Evolutionary conservation across 2,329 filamentous ascomycete genomes (phyloP).

Genomic region (Penicillium sp.): DNA sequence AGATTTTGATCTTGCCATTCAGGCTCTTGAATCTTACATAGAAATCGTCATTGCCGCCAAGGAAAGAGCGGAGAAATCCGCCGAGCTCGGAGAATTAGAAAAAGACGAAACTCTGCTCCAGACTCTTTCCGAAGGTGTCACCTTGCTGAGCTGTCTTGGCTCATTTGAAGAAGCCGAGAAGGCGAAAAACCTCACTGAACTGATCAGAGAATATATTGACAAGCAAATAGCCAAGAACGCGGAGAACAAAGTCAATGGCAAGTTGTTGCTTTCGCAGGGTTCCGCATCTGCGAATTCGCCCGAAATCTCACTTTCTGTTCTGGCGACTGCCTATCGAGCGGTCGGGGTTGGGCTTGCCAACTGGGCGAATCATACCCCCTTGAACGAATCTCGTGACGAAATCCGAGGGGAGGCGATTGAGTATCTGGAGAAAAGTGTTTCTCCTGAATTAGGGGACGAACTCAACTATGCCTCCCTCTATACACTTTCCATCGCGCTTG

Average conservation of each 20-base stretch:
- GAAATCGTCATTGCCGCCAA: conserved; percentile 82
- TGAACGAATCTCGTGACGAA: conserved; percentile 63
- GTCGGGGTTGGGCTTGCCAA: conserved; percentile 81
- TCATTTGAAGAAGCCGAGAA: conserved; percentile 69
- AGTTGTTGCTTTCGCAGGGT: conserved; percentile 13
- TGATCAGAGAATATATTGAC: conserved; percentile 69
- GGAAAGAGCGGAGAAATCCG: conserved; percentile 69
- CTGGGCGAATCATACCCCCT: conserved; percentile 76
- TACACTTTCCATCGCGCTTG: conserved; percentile 74
- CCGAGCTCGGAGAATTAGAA: conserved; percentile 63
- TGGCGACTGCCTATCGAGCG: conserved; percentile 72
- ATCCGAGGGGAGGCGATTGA: conserved; percentile 73
- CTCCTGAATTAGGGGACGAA: conserved; percentile 58
- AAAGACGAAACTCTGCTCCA: conserved; percentile 68
- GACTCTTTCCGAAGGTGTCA: conserved; percentile 73
- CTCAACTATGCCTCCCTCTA: conserved; percentile 73
- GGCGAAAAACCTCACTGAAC: conserved; percentile 62
- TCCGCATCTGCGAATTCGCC: conserved; percentile 15
- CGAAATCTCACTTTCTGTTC: conserved; percentile 52
- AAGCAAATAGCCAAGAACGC: conserved; percentile 45
- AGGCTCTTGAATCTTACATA: conserved; percentile 85
- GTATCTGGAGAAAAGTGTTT: conserved; percentile 66
- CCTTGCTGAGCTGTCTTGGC: conserved; percentile 76
- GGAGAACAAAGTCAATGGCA: conserved; percentile 22
- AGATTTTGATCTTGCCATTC: conserved; percentile 86